phyloP scores from a whole-genome alignment of 306 rosid genomes.

The Gastrolobium bilobum region DNA sequence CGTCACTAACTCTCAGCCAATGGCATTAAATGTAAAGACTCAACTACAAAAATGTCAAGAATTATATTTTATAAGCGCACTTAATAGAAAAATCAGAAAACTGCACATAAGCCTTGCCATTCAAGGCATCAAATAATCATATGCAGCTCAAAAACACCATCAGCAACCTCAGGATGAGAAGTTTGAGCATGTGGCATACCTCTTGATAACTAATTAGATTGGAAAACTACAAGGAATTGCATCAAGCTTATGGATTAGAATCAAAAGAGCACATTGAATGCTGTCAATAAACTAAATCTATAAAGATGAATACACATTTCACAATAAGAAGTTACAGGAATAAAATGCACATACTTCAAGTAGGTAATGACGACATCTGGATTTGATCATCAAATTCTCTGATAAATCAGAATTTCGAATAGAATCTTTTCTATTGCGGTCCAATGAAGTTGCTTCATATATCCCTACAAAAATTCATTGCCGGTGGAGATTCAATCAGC shows the following conservation, averaged over 20 bases:
- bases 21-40: background rate
- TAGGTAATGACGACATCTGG: constrained; percentile 88
- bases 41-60: constrained; percentile 14
- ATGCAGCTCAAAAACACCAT: constrained; percentile 18
- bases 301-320: constrained; percentile 52
- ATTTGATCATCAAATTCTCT: constrained; percentile 63
- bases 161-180: constrained; percentile 18
- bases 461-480: constrained; percentile 68
- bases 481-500: background rate
- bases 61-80: background rate
- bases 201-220: constrained; percentile 11
- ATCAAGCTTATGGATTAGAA: constrained; percentile 13
- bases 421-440: constrained; percentile 78
- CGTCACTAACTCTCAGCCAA: constrained; percentile 31
- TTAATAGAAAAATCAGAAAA: constrained; percentile 9
- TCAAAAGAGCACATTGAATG: constrained; percentile 14
- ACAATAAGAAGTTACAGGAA: constrained; percentile 20
- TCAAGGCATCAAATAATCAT: constrained; percentile 33
- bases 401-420: constrained; percentile 59
- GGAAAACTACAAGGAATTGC: constrained; percentile 19
- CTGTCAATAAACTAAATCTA: constrained; percentile 36
- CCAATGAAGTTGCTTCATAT: constrained; percentile 91
- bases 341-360: constrained; percentile 70
- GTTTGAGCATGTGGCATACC: constrained; percentile 2
- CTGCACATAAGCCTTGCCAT: background rate